Conservation (phyloP, 768 basidiomycete species). For the Suillus placidus region DNA sequence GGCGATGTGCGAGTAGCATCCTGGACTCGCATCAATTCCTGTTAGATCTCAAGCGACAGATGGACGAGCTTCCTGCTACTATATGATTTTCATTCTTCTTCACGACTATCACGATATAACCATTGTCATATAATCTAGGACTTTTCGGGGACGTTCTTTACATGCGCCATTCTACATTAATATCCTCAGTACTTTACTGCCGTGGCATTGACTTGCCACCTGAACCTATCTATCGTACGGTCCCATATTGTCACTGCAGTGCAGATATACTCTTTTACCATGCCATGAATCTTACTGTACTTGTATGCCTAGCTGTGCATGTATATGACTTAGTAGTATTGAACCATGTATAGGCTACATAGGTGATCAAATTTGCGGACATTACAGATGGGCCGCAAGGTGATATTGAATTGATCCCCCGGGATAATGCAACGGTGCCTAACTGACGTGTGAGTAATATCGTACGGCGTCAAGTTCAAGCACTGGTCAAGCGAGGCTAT, state of each 20-base stretch:
- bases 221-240: no score
- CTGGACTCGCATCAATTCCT: constrained; percentile 63
- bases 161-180: neutral
- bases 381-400: no score
- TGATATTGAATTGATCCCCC: no score
- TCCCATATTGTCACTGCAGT: neutral
- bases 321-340: no score
- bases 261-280: neutral
- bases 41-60: constrained; percentile 52
- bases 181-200: neutral
- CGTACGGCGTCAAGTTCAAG: no score
- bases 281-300: neutral
- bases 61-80: constrained; percentile 54
- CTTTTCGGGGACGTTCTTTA: neutral
- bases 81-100: constrained; percentile 32
- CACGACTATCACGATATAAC: neutral
- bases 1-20: constrained; percentile 68
- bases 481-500: neutral
- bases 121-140: neutral
- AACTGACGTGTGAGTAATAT: no score
- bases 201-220: neutral
- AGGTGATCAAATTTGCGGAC: neutral
- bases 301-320: neutral
- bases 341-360: neutral
- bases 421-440: no score